A percentile compares a stretch with the other conserved stretches of the same genome.
Evolutionary conservation across 2,329 filamentous ascomycete genomes (phyloP).

Genomic region (Pyrenophora teres): DNA sequence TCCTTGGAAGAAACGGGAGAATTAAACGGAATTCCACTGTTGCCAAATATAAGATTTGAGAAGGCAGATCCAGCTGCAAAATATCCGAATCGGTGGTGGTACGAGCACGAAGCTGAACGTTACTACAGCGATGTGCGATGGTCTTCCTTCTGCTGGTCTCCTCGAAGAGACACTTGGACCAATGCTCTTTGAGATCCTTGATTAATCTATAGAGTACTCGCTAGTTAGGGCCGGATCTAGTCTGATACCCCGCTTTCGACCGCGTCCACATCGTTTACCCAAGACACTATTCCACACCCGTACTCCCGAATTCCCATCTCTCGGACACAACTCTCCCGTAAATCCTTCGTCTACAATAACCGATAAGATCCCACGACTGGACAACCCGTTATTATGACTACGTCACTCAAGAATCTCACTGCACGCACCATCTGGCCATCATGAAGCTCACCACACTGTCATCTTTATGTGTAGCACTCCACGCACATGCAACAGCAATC

Average conservation of each 20-base stretch:
- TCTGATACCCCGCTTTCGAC: background rate
- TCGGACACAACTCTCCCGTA: conserved; percentile 12
- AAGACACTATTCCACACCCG: background rate
- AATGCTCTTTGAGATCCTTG: too few species aligned
- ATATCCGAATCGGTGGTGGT: too few species aligned
- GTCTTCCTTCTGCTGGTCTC: too few species aligned
- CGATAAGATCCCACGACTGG: background rate
- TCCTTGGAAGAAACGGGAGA: too few species aligned
- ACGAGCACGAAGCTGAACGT: too few species aligned
- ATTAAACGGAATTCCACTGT: too few species aligned
- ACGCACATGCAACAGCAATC: conserved; percentile 3
- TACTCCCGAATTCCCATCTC: background rate
- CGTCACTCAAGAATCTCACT: background rate
- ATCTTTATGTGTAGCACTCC: conserved; percentile 3
- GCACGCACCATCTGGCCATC: background rate
- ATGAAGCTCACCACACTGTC: conserved; percentile 16
- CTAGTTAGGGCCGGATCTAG: background rate
- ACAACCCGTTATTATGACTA: background rate
- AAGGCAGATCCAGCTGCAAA: too few species aligned
- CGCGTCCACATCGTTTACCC: background rate
- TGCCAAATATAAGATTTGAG: too few species aligned
- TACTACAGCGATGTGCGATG: too few species aligned
- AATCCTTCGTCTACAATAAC: background rate
- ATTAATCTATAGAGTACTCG: too few species aligned
- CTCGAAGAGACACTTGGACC: too few species aligned